Evolutionary conservation across 1,139 yeast genomes (phyloP).

Genomic region (Pneumocystis murina): DNA sequence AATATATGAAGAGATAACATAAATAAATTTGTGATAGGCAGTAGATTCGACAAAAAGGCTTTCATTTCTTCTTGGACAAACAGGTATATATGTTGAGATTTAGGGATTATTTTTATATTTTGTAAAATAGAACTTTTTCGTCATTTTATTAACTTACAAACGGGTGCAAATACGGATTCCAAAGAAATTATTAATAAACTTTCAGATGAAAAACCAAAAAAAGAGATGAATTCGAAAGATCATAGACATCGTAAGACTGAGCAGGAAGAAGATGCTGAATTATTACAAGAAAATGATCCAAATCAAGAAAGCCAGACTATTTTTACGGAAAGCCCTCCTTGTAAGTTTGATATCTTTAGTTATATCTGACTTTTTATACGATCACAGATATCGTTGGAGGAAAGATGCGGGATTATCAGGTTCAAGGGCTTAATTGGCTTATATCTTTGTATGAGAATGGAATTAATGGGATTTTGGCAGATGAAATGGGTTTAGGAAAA

Average conservation of each 20-base stretch:
- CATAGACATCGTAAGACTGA: slow-evolving; percentile 22
- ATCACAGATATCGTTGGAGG: slow-evolving; percentile 55
- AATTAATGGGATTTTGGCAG: slow-evolving; percentile 93
- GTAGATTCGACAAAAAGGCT: slow-evolving; percentile 67
- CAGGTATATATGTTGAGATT: slow-evolving; percentile 21
- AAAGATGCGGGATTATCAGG: slow-evolving; percentile 85
- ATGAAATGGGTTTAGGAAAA: slow-evolving; percentile 97
- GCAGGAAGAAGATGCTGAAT: slow-evolving; percentile 84
- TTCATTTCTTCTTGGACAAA: slow-evolving; percentile 64
- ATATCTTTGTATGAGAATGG: slow-evolving; percentile 96
- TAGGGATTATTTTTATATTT: background rate
- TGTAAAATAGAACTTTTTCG: slow-evolving; percentile 46
- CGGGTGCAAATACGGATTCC: slow-evolving; percentile 56
- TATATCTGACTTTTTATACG: slow-evolving; percentile 34
- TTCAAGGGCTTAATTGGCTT: slow-evolving; percentile 93
- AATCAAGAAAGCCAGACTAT: slow-evolving; percentile 40
- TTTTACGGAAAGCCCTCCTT: slow-evolving; percentile 68
- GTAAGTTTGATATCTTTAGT: slow-evolving; percentile 18
- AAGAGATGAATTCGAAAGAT: slow-evolving; percentile 20
- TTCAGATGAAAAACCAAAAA: slow-evolving; percentile 13
- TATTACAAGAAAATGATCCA: slow-evolving; percentile 62
- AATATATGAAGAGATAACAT: background rate
- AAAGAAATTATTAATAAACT: slow-evolving; percentile 38
- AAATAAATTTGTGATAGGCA: slow-evolving; percentile 2
- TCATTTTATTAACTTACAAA: slow-evolving; percentile 71